Base-by-base conservation (phyloP, 495 filamentous ascomycete genomes). In the Xylaria palmicola region DNA sequence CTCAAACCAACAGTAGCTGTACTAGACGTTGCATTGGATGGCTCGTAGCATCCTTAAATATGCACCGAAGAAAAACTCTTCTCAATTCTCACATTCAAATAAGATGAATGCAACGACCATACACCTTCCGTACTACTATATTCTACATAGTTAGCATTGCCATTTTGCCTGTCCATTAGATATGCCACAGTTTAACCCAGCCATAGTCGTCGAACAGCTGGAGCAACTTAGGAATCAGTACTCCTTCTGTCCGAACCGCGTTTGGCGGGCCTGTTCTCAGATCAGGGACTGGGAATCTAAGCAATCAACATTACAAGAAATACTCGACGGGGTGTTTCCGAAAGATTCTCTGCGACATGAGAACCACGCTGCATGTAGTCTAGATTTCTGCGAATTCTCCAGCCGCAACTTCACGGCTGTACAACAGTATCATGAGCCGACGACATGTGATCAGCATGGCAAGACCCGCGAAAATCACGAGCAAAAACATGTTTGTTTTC, bases 361-460 rank as follows among this genome's bases (percentile, higher is more conserved):
- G 12, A 15, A 40, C 17, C 37, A 40, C 37, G 10, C 37, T n/a
- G 37, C 37, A 15, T 48, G 44, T 15, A 48, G 20, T 26, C 10
- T 48, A 24, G 66, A 69, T 7, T 65, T 69, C 22, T 72, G 70
- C 53, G 60, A 68, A 30, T 49, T 66, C 40, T 60, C 63, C n/a
- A 47, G 29, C 1, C 59, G 57, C 4, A 57, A 70, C 53, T 68
- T 65, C 44, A 71, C 66, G 8, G 19, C 44, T 3, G 59, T 72
- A n/a, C 17, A 59, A 24, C 70, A 72, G 58, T 57, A 63, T 0
- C 70, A 72, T 27, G 62, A 56, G 60, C 47, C 44, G 26, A 53
- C 27, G 19, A 29, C 32, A 22, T 41, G 49, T 1, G 54, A 47
- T 4, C 37, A 56, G 20, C 10, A n/a, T 15, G 20, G 17, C 20